These are phyloP conservation scores for Acrocalymma vagum DNA, from an alignment of 2,329 filamentous ascomycete genomes.

Conservation along the genomic window DNA sequence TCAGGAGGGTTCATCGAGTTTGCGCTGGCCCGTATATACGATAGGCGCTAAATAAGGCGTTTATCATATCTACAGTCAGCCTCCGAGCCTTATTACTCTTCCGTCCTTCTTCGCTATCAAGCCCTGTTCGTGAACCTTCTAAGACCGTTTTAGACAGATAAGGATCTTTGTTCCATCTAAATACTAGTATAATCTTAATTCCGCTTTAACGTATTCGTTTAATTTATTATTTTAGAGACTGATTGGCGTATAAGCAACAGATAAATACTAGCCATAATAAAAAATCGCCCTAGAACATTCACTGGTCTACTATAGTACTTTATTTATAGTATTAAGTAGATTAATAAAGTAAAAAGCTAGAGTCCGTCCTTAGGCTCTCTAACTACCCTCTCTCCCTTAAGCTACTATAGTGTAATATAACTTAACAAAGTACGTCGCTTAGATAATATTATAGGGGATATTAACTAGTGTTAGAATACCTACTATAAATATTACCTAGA, in stretches of 20 bases:
- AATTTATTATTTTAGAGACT: slow-evolving; percentile 1
- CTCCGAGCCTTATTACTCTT: too few relatives aligned
- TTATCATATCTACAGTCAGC: too few relatives aligned
- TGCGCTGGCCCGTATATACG: too few relatives aligned
- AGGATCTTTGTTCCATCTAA: slow-evolving; percentile 1
- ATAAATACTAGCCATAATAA: slow-evolving; percentile 5
- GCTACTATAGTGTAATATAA: background rate
- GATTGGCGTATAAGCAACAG: slow-evolving; percentile 5
- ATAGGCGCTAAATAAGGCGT: too few relatives aligned
- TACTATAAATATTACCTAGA: too few relatives aligned
- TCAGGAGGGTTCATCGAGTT: too few relatives aligned
- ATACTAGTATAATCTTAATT: slow-evolving; percentile 4
- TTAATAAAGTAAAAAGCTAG: slow-evolving; percentile 1
- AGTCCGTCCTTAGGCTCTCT: slow-evolving; percentile 10
- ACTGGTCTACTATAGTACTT: slow-evolving; percentile 4
- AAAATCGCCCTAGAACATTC: slow-evolving; percentile 3
- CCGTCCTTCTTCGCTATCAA: too few relatives aligned
- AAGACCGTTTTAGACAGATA: too few relatives aligned
- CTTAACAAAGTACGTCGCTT: background rate
- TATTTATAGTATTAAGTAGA: slow-evolving; percentile 7
- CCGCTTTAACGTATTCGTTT: slow-evolving; percentile 3
- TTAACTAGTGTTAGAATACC: too few relatives aligned
- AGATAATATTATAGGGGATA: too few relatives aligned
- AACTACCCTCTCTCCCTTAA: slow-evolving; percentile 8
- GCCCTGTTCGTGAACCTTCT: too few relatives aligned